Evolutionary conservation across 345 rosid species (phyloP), one percentile per base, ranked within the genome.

Genomic region (Salix koriyanagi): DNA sequence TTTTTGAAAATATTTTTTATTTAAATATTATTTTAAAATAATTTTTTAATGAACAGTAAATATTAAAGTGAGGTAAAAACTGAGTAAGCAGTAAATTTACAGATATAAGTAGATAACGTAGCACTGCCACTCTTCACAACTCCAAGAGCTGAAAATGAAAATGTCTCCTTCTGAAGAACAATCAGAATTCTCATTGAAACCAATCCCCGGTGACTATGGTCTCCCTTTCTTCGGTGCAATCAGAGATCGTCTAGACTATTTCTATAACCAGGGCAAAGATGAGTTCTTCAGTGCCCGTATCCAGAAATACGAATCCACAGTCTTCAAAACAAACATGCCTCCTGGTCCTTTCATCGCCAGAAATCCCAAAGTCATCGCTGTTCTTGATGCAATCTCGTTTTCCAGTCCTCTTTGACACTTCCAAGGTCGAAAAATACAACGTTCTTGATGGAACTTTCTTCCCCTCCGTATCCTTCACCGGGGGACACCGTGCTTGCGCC

Each of bases 291-390:
- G 13, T 2, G 42, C 67, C 60, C 79, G 81, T 13, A 46, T 81
- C 64, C 34, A 34, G 28, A 79, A 81, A 72, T 54, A 84, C 76
- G 39, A 75, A 6, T 86, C 87, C 72, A 88, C 89, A 0, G 67
- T 88, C 60, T 71, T 82, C 75, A 77, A 64, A 44, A 77, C 85
- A 50, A 86, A 88, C 78, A 84, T 88, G 86, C 89, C 90, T 21
- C 90, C 89, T 9, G 90, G 90, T 12, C 90, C 88, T 6, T 86
- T 86, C 83, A 79, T 86, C 64, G 41, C 90, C 18, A 1, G 7
- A 6, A 50, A 74, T 74, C 65, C 90, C 12, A 64, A 32, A 0
- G 89, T 86, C 18, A 58, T 86, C 4, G 72, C 82, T 13, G 62
- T 86, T 25, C 89, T 86, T 8, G 89, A 88, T 12, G 81, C 83